Conservation (phyloP, 164 flowering plant species). For the Vitis vinifera region DNA sequence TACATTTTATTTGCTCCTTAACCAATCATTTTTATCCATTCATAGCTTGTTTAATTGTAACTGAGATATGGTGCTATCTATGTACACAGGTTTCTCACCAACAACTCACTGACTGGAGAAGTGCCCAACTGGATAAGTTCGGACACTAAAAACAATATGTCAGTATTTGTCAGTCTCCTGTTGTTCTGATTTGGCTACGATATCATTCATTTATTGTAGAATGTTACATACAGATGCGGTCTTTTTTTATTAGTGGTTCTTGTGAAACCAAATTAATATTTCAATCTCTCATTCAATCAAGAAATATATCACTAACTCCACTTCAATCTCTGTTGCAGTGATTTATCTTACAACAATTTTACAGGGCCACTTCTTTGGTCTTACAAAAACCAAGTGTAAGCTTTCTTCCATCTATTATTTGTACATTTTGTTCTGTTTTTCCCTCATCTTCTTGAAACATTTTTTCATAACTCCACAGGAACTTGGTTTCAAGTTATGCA, state of each 20-base stretch:
- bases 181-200: too few relatives aligned
- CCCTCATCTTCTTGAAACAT: background rate
- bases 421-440: background rate
- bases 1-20: too few relatives aligned
- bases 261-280: too few relatives aligned
- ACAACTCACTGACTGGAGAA: constrained; percentile 62
- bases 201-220: too few relatives aligned
- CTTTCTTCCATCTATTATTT: background rate
- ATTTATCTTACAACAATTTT: constrained; percentile 77
- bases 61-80: background rate
- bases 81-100: constrained; percentile 58
- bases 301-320: background rate
- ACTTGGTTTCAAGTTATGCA: constrained; percentile 44
- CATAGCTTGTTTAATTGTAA: background rate
- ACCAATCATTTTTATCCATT: background rate
- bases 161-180: constrained; percentile 21
- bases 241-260: background rate
- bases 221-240: too few relatives aligned
- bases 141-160: constrained; percentile 34
- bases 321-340: constrained; percentile 46
- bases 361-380: constrained; percentile 20
- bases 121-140: constrained; percentile 47
- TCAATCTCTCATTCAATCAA: background rate
- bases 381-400: constrained; percentile 39
- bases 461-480: constrained; percentile 35